A percentile compares a stretch with the other conserved stretches of the same genome.
Conservation (phyloP, 345 rosid species). For the Dipteronia sinensis region DNA sequence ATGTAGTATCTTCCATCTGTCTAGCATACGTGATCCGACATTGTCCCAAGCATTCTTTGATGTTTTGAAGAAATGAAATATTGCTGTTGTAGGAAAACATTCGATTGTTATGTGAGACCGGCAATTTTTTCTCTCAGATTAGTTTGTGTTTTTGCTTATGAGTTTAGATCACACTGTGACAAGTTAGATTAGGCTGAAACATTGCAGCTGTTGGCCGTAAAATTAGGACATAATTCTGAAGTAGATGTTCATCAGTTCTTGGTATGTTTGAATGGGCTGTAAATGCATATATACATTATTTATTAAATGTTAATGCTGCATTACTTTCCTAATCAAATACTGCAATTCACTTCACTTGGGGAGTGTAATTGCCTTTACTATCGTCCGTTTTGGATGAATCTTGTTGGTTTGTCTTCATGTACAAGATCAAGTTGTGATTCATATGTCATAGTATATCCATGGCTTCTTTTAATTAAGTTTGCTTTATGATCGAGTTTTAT, state of each 20-base stretch:
- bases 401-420: not conserved
- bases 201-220: conserved; percentile 12
- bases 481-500: conserved; percentile 29
- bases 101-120: not conserved
- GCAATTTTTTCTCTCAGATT: not conserved
- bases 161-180: not conserved
- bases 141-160: not conserved
- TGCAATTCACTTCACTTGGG: not conserved
- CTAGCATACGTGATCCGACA: not conserved
- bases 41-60: not conserved
- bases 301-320: conserved; percentile 9
- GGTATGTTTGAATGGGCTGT: not conserved
- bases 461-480: not conserved
- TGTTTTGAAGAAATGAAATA: not conserved
- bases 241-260: not conserved
- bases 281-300: not conserved
- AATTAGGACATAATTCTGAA: not conserved
- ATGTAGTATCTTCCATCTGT: not conserved
- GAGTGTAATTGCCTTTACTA: not conserved
- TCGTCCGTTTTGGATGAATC: not conserved
- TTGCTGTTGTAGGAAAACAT: not conserved
- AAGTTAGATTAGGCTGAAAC: conserved; percentile 1
- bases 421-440: not conserved
- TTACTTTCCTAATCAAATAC: not conserved
- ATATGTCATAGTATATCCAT: not conserved